Base-by-base conservation (phyloP, 2,329 filamentous ascomycete genomes). In the Xylaria sp. region DNA sequence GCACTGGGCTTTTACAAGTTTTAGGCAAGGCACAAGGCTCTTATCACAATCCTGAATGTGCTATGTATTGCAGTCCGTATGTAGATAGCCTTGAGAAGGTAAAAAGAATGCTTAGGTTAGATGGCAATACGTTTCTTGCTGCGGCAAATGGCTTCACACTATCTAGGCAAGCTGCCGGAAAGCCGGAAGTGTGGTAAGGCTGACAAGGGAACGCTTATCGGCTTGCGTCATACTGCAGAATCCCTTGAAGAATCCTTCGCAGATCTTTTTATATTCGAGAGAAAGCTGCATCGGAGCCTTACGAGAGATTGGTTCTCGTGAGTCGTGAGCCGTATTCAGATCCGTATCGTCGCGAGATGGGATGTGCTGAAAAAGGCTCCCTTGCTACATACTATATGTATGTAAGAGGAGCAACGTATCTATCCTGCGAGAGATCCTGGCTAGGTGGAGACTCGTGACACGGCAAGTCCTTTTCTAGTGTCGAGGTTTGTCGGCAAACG, bases 161-260 rank as follows among this genome's bases (percentile, higher is more conserved):
- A 25, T 4, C 14, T 19, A 37, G 21, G 15, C 23, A 19, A 15
- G 19, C 50, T 42, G 33, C 31, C 28, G 21, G 21, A 38, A 59
- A 45, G 19, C n/a, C 38, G 37, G 46, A 37, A 45, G 38, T 19
- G 28, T 28, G 40, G 31, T 40, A 60, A 55, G 59, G 59, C 53
- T 57, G 40, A 45, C 45, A 35, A 31, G 52, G 21, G 6, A 47
- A 11, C 7, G 19, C 28, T 31, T 50, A 55, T 14, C 9, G 7
- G 2, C 38, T 57, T 57, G 61, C 61, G 61, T 64, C 61, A 64
- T 61, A 33, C 35, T 12, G 42, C 53, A 57, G 52, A 64, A 61
- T 64, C 61, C 61, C 61, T 51, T 15, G 42, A 42, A 57, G 52
- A 64, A 61, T 64, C 61, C 61, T 64, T 51, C 43, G 61, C 52